Percentiles rank a stretch among this genome's conserved stretches.
Conservation (phyloP, 805 yeast species). For the Ogataea wickerhamii region DNA sequence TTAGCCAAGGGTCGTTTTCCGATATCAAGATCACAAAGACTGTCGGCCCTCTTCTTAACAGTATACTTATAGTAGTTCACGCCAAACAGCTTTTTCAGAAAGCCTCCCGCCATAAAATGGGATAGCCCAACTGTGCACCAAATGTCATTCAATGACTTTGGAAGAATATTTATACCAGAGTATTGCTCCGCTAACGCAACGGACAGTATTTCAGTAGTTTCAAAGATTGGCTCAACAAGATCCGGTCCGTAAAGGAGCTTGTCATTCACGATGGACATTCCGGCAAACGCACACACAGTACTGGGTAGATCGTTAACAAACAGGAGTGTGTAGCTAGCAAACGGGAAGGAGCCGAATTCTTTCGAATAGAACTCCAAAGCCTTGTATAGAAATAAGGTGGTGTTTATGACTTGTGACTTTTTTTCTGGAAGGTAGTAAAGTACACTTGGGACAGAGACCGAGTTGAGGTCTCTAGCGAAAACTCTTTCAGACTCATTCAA, state of each 20-base stretch:
- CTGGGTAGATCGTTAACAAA: conserved; percentile 60
- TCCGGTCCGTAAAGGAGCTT: conserved; percentile 66
- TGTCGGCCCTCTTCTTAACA: conserved; percentile 60
- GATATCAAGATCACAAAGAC: conserved; percentile 68
- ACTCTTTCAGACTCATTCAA: conserved; percentile 23
- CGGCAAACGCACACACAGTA: conserved; percentile 64
- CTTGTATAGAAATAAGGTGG: conserved; percentile 70
- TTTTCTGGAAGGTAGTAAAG: conserved; percentile 63
- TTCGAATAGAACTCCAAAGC: conserved; percentile 81
- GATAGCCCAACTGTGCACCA: conserved; percentile 92
- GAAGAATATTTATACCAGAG: conserved; percentile 89
- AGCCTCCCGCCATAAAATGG: conserved; percentile 74
- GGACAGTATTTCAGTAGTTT: conserved; percentile 63
- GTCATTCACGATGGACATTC: conserved; percentile 60
- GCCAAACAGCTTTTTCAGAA: conserved; percentile 72
- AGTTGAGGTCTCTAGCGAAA: conserved; percentile 16
- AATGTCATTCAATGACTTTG: conserved; percentile 69
- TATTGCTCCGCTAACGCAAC: conserved; percentile 81
- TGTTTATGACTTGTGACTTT: conserved; percentile 55
- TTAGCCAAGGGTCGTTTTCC: conserved; percentile 79
- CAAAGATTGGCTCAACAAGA: conserved; percentile 73
- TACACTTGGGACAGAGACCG: conserved; percentile 48
- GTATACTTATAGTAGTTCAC: conserved; percentile 73
- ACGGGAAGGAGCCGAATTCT: conserved; percentile 93
- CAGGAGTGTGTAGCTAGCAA: conserved; percentile 71